These are phyloP conservation scores for Melampsora larici-populina DNA, from an alignment of 1,284 basidiomycete species.

Conservation along the genomic window DNA sequence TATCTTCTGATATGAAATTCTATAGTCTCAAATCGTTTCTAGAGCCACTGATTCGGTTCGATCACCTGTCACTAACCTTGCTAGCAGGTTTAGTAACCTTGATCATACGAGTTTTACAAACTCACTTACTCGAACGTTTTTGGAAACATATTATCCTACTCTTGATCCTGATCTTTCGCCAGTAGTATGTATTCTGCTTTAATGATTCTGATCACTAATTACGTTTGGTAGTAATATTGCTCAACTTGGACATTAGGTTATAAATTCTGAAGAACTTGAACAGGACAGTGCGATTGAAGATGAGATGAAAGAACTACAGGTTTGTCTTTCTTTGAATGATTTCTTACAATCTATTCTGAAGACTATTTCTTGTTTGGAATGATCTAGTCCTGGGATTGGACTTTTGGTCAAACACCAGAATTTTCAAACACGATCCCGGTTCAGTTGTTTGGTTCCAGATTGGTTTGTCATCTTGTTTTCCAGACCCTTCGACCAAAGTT, in stretches of 20 bases:
- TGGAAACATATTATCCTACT: conserved; percentile 60
- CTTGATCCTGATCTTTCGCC: background rate
- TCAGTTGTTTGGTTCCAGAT: conserved; percentile 39
- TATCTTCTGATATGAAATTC: background rate
- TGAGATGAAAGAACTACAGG: conserved; percentile 44
- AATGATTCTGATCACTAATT: background rate
- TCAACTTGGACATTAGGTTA: background rate
- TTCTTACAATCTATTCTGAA: conserved; percentile 49
- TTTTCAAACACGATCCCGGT: conserved; percentile 61
- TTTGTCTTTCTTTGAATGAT: background rate
- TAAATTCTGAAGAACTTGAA: conserved; percentile 5
- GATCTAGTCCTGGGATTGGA: conserved; percentile 84
- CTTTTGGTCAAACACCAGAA: conserved; percentile 89
- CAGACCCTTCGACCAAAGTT: no score
- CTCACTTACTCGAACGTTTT: conserved; percentile 71
- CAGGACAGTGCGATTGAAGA: conserved; percentile 44
- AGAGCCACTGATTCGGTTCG: conserved; percentile 86
- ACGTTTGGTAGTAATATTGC: background rate
- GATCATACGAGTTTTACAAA: conserved; percentile 70
- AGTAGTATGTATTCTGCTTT: conserved; percentile 2
- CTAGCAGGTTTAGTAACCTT: conserved; percentile 60
- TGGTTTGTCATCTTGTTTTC: no score
- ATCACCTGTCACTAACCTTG: conserved; percentile 83
- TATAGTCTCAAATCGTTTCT: conserved; percentile 60
- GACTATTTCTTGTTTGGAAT: background rate